A percentile compares a stretch with the other conserved stretches of the same genome.
Evolutionary conservation across 257 asterid species (phyloP).

Genomic region (Haberlea rhodopensis): DNA sequence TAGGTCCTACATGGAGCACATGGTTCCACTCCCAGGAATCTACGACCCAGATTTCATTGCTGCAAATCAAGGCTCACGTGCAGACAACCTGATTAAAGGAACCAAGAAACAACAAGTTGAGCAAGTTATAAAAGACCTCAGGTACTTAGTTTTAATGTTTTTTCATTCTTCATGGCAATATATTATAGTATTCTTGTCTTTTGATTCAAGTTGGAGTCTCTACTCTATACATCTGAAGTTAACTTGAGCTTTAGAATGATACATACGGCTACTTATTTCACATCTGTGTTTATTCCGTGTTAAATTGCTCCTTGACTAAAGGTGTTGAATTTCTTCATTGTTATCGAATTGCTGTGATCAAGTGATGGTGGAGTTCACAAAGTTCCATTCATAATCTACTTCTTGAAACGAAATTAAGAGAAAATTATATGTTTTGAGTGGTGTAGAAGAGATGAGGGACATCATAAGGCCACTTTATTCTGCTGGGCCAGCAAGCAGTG

Average conservation of each 20-base stretch:
- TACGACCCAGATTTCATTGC: conserved; percentile 96
- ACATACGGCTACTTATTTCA: too few species aligned
- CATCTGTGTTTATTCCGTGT: neutral
- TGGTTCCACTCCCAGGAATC: conserved; percentile 99
- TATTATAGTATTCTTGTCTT: neutral
- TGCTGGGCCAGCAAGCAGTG: neutral
- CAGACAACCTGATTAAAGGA: conserved; percentile 79
- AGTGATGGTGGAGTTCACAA: neutral
- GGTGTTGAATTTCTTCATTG: neutral
- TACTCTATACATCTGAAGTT: neutral
- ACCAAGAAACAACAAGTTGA: conserved; percentile 81
- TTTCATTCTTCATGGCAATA: neutral
- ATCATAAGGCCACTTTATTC: neutral
- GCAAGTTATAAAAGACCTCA: conserved; percentile 74
- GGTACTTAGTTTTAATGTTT: conserved; percentile 34
- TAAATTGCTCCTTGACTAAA: neutral
- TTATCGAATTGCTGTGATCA: neutral
- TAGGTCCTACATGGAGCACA: conserved; percentile 94
- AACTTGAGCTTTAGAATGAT: neutral
- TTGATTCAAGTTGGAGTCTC: too few species aligned
- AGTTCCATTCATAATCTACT: neutral
- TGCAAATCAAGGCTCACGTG: conserved; percentile 94
- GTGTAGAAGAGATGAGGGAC: neutral
- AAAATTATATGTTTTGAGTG: neutral
- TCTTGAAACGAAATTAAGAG: too few species aligned